These are phyloP conservation scores for Borovskyia barvae DNA, from an alignment of 208 protist species.

Conservation along the genomic window DNA sequence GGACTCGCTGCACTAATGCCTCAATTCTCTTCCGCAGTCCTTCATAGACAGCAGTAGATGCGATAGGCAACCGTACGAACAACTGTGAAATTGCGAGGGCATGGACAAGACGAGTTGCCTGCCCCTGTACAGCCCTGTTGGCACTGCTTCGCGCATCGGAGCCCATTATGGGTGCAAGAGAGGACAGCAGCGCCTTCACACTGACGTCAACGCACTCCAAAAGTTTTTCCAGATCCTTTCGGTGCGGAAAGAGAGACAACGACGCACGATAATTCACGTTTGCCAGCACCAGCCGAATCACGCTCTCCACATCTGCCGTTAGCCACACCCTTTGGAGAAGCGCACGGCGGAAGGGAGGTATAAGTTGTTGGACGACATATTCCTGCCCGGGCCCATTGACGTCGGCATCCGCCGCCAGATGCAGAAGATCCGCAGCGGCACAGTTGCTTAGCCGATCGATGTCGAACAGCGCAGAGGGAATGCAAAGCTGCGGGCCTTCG, in stretches of 20 bases:
- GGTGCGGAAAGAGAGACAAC: slow-evolving; percentile 8
- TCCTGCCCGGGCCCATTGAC: background rate
- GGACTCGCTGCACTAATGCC: slow-evolving; percentile 1
- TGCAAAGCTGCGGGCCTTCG: background rate
- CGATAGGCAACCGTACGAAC: background rate
- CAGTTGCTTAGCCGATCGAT: background rate
- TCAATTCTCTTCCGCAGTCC: background rate
- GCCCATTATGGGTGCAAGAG: background rate
- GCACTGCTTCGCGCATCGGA: background rate
- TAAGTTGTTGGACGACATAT: background rate
- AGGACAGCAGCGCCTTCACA: background rate
- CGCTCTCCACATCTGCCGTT: background rate
- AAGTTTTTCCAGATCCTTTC: background rate
- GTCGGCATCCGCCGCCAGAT: slow-evolving; percentile 4
- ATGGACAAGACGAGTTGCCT: slow-evolving; percentile 7
- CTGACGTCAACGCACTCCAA: background rate
- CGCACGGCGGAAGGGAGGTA: background rate
- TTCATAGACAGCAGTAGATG: background rate
- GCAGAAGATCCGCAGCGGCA: slow-evolving; percentile 8
- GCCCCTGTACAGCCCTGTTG: background rate
- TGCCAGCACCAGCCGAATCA: slow-evolving; percentile 5
- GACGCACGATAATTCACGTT: background rate
- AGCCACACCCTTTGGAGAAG: slow-evolving; percentile 3
- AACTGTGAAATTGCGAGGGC: slow-evolving; percentile 6
- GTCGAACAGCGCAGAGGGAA: slow-evolving; percentile 1